Conservation (phyloP, 2,329 filamentous ascomycete species). For the Penicillium sp. region DNA sequence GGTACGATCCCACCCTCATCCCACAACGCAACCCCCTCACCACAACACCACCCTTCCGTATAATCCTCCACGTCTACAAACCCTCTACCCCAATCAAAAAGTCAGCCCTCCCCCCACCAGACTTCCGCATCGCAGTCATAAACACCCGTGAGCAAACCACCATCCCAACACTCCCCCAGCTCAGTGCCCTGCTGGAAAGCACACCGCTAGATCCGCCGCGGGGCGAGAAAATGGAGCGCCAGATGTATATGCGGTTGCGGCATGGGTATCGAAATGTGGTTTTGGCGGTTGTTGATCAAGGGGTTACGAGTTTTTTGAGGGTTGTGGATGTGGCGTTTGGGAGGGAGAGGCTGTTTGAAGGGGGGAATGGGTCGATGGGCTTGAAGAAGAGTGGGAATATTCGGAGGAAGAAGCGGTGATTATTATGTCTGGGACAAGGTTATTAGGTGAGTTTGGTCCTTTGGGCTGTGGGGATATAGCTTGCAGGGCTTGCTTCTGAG, state of each 20-base stretch:
- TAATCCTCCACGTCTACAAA: constrained; percentile 84
- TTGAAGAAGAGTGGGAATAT: constrained; percentile 34
- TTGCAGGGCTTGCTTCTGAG: neutral
- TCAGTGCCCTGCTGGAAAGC: constrained; percentile 70
- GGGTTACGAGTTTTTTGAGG: constrained; percentile 83
- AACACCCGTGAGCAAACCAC: constrained; percentile 68
- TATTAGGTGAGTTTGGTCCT: too few relatives aligned
- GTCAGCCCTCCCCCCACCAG: constrained; percentile 72
- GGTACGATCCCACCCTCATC: constrained; percentile 60
- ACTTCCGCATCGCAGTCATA: constrained; percentile 82
- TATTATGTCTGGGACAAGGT: neutral
- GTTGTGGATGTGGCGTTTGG: constrained; percentile 80
- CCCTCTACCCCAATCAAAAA: constrained; percentile 72
- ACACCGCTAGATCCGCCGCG: constrained; percentile 68
- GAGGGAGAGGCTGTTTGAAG: constrained; percentile 69
- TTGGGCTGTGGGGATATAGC: neutral
- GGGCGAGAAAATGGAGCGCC: constrained; percentile 49
- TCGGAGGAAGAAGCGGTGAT: constrained; percentile 37
- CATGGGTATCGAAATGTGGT: constrained; percentile 83
- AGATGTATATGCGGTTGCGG: constrained; percentile 76
- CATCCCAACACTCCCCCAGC: constrained; percentile 72
- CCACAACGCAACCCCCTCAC: constrained; percentile 22
- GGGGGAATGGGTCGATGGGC: constrained; percentile 30
- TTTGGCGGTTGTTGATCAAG: constrained; percentile 85
- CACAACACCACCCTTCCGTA: constrained; percentile 61